These are phyloP conservation scores for Moricandia arvensis DNA, from an alignment of 345 rosid species.

Conservation along the genomic window DNA sequence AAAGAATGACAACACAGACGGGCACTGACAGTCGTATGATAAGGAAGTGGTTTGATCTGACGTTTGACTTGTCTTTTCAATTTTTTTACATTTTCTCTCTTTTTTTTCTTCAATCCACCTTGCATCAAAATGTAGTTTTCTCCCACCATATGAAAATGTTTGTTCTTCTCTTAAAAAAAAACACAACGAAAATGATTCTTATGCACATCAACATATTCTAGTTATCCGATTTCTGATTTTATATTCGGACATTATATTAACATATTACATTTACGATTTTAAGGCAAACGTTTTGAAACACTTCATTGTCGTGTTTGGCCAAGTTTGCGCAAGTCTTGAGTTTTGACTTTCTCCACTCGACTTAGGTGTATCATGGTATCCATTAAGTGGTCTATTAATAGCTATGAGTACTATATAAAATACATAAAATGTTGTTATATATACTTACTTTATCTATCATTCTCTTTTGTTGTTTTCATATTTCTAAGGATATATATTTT, in stretches of 20 bases:
- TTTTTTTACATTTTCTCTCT: background rate
- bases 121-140: background rate
- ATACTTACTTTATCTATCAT: background rate
- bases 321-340: slow-evolving; percentile 18
- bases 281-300: slow-evolving; percentile 1
- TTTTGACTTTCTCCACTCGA: slow-evolving; percentile 1
- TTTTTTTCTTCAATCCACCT: background rate
- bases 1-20: slow-evolving; percentile 65
- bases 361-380: slow-evolving; percentile 12
- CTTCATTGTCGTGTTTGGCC: slow-evolving; percentile 14
- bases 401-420: background rate
- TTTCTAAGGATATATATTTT: too few species aligned
- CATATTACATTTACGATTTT: background rate
- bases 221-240: background rate
- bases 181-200: background rate
- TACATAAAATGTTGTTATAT: background rate
- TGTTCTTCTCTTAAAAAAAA: background rate
- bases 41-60: slow-evolving; percentile 83
- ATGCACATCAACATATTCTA: background rate
- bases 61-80: slow-evolving; percentile 98
- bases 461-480: too few species aligned
- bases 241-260: background rate
- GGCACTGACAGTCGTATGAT: slow-evolving; percentile 97
- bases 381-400: background rate
- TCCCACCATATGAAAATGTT: background rate